phyloP scores from a whole-genome alignment of 257 asterid species.

The Forsythia suspensa region DNA sequence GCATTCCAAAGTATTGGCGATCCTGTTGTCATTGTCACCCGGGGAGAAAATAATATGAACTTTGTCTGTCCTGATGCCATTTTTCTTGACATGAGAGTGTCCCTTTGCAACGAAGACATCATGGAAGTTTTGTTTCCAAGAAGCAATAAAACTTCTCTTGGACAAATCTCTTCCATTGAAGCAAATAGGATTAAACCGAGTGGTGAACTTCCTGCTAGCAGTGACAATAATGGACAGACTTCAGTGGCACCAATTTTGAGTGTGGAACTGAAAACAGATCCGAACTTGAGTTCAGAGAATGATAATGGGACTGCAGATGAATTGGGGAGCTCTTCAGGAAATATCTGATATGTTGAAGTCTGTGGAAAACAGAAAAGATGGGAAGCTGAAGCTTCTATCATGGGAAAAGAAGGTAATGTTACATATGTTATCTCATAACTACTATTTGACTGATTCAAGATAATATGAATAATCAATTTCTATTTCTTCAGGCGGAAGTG shows the following conservation, averaged over 20 bases:
- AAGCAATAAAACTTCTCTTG: background rate
- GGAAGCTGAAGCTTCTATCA: background rate
- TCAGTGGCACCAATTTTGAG: background rate
- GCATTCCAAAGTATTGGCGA: conserved; percentile 49
- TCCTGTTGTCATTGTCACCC: conserved; percentile 47
- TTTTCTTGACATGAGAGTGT: conserved; percentile 32
- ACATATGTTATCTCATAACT: background rate
- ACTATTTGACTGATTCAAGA: background rate
- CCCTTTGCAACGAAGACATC: conserved; percentile 27
- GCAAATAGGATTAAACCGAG: background rate
- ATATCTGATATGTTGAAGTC: conserved; percentile 15
- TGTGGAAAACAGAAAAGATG: background rate
- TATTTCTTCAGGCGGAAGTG: conserved; percentile 28
- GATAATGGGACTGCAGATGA: conserved; percentile 16
- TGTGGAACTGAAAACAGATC: background rate
- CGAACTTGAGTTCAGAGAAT: conserved; percentile 10
- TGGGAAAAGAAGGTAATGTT: conserved; percentile 38
- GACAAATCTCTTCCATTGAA: background rate
- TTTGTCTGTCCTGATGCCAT: conserved; percentile 35
- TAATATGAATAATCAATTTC: background rate
- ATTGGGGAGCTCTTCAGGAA: conserved; percentile 34
- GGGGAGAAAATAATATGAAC: background rate
- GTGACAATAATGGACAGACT: background rate
- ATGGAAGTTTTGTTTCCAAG: conserved; percentile 36
- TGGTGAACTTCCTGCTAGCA: background rate